Percentiles rank a stretch among this genome's conserved stretches.
These are phyloP conservation scores for Fragaria iinumae DNA, from an alignment of 306 rosid genomes.

Conservation along the genomic window DNA sequence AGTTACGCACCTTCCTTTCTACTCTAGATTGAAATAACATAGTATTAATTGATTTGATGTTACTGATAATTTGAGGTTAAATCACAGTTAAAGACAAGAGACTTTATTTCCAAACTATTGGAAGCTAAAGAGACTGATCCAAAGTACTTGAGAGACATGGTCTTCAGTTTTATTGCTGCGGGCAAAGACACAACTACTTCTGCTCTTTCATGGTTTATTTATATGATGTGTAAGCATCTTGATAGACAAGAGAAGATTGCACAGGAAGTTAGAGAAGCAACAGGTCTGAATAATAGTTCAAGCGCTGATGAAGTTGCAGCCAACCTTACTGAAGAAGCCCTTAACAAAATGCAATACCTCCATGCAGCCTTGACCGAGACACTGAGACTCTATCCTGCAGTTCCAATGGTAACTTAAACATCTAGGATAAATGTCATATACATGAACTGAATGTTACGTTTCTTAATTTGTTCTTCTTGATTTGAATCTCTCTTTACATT, in stretches of 20 bases:
- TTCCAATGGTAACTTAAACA: background rate
- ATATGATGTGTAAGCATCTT: slow-evolving; percentile 1
- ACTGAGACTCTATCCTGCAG: background rate
- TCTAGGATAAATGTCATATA: background rate
- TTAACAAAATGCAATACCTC: background rate
- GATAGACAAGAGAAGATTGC: background rate
- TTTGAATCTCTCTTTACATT: background rate
- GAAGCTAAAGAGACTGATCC: background rate
- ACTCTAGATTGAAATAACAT: background rate
- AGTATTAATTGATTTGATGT: background rate
- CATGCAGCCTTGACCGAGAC: background rate
- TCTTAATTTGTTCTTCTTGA: background rate
- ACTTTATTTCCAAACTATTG: background rate
- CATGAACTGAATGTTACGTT: background rate
- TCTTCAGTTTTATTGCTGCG: background rate
- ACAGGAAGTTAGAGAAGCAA: background rate
- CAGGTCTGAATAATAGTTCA: background rate
- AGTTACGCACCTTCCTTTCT: background rate
- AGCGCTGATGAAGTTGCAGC: background rate
- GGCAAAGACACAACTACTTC: background rate
- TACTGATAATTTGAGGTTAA: background rate
- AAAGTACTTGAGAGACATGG: slow-evolving; percentile 3
- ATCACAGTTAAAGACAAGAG: background rate
- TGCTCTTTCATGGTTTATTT: background rate
- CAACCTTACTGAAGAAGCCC: background rate